A percentile compares a stretch with the other conserved stretches of the same genome.
These are phyloP conservation scores for Neurospora terricola DNA, from an alignment of 495 filamentous ascomycete genomes.

Conservation along the genomic window DNA sequence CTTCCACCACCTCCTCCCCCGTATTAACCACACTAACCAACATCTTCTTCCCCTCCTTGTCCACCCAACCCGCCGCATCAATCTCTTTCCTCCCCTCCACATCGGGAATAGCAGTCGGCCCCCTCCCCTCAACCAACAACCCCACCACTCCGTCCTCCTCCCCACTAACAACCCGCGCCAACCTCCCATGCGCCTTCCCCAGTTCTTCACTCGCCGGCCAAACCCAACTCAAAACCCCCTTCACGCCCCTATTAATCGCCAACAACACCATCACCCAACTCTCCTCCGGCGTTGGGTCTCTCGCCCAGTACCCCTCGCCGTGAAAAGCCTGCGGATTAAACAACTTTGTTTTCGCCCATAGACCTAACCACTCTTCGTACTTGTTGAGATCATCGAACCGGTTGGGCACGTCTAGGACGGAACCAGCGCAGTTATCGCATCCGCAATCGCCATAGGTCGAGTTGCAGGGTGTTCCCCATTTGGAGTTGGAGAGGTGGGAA, in stretches of 20 bases:
- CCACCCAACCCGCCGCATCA: conserved; percentile 37
- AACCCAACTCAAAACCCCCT: conserved; percentile 43
- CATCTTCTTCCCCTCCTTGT: conserved; percentile 14
- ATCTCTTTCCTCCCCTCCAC: conserved; percentile 15
- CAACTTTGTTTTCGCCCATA: conserved; percentile 46
- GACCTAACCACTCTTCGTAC: conserved; percentile 36
- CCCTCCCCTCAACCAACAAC: conserved; percentile 34
- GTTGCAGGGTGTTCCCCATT: conserved; percentile 50
- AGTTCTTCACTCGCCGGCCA: conserved; percentile 38
- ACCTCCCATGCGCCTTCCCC: conserved; percentile 32
- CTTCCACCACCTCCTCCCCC: conserved; percentile 19
- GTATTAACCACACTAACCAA: conserved; percentile 38
- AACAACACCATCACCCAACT: conserved; percentile 50
- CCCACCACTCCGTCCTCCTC: conserved; percentile 21
- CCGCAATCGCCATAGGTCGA: conserved; percentile 60
- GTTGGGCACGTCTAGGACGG: conserved; percentile 45
- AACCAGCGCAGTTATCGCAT: conserved; percentile 53
- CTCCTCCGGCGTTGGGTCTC: conserved; percentile 46
- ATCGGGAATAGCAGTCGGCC: not conserved
- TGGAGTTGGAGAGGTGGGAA: conserved; percentile 37
- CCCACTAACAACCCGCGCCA: conserved; percentile 34
- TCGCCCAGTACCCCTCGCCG: conserved; percentile 49
- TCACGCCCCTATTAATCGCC: conserved; percentile 53
- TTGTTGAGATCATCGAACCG: conserved; percentile 40
- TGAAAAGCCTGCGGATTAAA: conserved; percentile 56